Percentiles rank a stretch among this genome's conserved stretches.
These are phyloP conservation scores for Fonsecaea multimorphosa DNA, from an alignment of 2,329 filamentous ascomycete genomes.

Conservation along the genomic window DNA sequence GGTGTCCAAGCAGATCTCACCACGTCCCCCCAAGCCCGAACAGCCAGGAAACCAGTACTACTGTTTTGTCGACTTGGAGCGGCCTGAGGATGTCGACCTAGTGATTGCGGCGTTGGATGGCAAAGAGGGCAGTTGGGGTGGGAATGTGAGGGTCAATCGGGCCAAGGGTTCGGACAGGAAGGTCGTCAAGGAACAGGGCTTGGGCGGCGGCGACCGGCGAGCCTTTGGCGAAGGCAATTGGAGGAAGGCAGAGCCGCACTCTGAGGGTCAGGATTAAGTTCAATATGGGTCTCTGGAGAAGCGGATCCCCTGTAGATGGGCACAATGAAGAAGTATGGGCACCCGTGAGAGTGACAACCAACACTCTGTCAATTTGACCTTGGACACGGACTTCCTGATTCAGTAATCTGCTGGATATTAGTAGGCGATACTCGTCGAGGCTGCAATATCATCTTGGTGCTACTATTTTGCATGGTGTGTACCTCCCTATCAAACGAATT, in stretches of 20 bases:
- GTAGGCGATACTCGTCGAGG: neutral
- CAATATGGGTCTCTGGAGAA: neutral
- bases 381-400: neutral
- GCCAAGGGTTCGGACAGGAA: slow-evolving; percentile 42
- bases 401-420: neutral
- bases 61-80: slow-evolving; percentile 69
- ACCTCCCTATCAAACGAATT: neutral
- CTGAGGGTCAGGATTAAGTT: neutral
- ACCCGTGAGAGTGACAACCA: neutral
- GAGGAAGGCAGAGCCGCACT: slow-evolving; percentile 4
- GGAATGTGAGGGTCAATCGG: slow-evolving; percentile 47
- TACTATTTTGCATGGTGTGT: neutral
- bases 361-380: neutral
- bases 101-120: slow-evolving; percentile 57
- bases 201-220: slow-evolving; percentile 16
- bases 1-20: slow-evolving; percentile 63
- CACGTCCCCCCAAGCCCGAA: slow-evolving; percentile 58
- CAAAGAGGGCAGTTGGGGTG: slow-evolving; percentile 49
- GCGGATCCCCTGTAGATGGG: neutral
- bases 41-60: slow-evolving; percentile 65
- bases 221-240: slow-evolving; percentile 7
- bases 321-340: neutral
- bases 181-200: slow-evolving; percentile 34
- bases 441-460: neutral
- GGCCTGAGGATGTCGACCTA: slow-evolving; percentile 59